Percentiles rank a stretch among this genome's conserved stretches.
phyloP scores from a whole-genome alignment of 345 rosid genomes.

The Odontarrhena argentea region DNA sequence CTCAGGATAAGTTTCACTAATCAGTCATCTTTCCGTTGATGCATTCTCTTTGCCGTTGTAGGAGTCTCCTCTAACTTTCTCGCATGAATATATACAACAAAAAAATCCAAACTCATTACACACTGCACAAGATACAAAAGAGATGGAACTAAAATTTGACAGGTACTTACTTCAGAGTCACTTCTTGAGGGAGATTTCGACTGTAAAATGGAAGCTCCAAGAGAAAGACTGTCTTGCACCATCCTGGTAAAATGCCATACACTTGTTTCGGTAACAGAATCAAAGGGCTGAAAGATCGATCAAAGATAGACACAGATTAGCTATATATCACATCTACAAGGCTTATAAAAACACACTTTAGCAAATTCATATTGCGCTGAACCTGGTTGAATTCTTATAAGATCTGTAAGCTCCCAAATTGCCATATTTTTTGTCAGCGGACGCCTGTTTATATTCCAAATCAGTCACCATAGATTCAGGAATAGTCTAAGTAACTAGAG shows the following conservation, averaged over 20 bases:
- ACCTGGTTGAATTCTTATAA: conserved; percentile 85
- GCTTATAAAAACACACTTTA: background rate
- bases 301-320: conserved; percentile 8
- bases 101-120: conserved; percentile 10
- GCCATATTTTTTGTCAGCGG: conserved; percentile 83
- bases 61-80: conserved; percentile 34
- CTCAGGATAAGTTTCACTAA: conserved; percentile 1
- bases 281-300: conserved; percentile 63
- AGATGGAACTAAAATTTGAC: conserved; percentile 2
- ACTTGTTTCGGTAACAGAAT: conserved; percentile 65
- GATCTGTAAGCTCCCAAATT: conserved; percentile 56
- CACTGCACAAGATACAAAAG: conserved; percentile 21
- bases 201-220: conserved; percentile 81
- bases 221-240: conserved; percentile 67
- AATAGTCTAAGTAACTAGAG: background rate
- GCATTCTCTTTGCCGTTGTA: conserved; percentile 6
- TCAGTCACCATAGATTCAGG: conserved; percentile 11
- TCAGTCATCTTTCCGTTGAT: conserved; percentile 25
- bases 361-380: background rate
- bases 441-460: conserved; percentile 51
- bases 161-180: conserved; percentile 54
- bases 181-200: conserved; percentile 65
- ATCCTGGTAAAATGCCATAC: conserved; percentile 70
- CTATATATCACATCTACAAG: conserved; percentile 3
- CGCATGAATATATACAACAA: conserved; percentile 6